Conservation (phyloP, 2,329 filamentous ascomycete genomes). For the Colletotrichum gigasporum region DNA sequence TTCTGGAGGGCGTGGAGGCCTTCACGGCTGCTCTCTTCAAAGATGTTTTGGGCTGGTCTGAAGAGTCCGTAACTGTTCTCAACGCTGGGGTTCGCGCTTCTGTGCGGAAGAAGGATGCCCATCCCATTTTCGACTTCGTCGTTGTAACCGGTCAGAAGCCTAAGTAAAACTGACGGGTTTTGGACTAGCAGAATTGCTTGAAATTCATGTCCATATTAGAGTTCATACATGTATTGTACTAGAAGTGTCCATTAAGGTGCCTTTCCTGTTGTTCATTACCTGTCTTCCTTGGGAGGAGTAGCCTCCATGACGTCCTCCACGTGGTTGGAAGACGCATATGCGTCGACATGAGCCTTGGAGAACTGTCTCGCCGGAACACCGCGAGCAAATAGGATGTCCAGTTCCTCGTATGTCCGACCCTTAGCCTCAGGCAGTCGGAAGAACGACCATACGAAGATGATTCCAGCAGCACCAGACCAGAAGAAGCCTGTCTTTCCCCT, state of each 20-base stretch:
- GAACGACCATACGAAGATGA: constrained; percentile 58
- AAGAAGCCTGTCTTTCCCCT: constrained; percentile 54
- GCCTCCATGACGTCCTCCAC: constrained; percentile 7
- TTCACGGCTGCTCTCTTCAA: constrained; percentile 40
- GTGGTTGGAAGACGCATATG: constrained; percentile 5
- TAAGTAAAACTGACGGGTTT: background rate
- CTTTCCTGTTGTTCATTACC: no score
- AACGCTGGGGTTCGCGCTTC: constrained; percentile 38
- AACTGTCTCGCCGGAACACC: constrained; percentile 50
- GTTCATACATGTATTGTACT: no score
- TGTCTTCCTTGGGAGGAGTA: background rate
- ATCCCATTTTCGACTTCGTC: constrained; percentile 42
- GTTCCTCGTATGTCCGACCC: constrained; percentile 60
- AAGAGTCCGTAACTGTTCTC: constrained; percentile 36
- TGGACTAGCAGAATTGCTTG: no score
- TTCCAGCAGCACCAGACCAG: constrained; percentile 52
- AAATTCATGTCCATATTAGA: no score
- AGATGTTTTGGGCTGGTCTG: constrained; percentile 38
- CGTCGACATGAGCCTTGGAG: constrained; percentile 43
- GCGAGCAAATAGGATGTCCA: constrained; percentile 62
- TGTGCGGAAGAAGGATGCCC: constrained; percentile 38
- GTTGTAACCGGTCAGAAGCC: constrained; percentile 42
- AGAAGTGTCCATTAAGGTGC: no score
- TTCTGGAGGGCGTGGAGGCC: constrained; percentile 34
- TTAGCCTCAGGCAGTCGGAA: constrained; percentile 63